Base-by-base conservation (phyloP, 2,329 filamentous ascomycete genomes). In the Lasiodiplodia theobromae region DNA sequence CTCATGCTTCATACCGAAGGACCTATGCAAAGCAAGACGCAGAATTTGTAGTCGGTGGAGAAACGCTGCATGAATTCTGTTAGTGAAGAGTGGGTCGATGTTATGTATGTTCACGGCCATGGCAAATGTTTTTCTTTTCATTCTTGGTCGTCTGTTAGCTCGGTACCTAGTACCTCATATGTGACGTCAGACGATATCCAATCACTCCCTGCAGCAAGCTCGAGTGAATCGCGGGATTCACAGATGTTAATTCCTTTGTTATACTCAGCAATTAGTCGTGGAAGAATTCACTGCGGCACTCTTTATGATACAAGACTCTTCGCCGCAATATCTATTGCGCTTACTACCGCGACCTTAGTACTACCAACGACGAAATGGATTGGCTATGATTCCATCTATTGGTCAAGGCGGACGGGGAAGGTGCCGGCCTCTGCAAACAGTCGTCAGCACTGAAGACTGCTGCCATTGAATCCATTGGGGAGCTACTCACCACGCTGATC, bases 401-500 rank as follows among this genome's bases (percentile, higher is more conserved):
- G 63, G 44, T 71, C 70, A 21, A 71, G 65, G 25, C 58, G 54
- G 57, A 68, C 69, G 44, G 70, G 70, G 67, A 71, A 71, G 28
- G 56, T 71, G 52, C 70, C 70, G 56, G 65, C 66, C 38, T 71
- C 70, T 71, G 65, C 52, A 6, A 23, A 25, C 5, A n/a, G 21
- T 21, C n/a, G 52, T 66, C 52, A 66, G 60, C 34, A 51, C 16
- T 18, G 18, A 38, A 31, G 5, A 18, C n/a, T 21, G 8, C 14
- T n/a, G 11, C 25, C 8, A 31, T 44, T 58, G 25, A 28, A n/a
- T 11, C 12, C 6, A 14, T 16, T 4, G 6, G 31, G 28, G 31
- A 21, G 25, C 34, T 57, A 71, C 91, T 80, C 86, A 96, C 93
- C 93, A 84, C 96, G 92, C 87, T 98, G 96, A 79, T 96, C 93